Percentiles rank a stretch among this genome's conserved stretches.
phyloP scores from a whole-genome alignment of 257 asterid species.

The Primulina tabacum region DNA sequence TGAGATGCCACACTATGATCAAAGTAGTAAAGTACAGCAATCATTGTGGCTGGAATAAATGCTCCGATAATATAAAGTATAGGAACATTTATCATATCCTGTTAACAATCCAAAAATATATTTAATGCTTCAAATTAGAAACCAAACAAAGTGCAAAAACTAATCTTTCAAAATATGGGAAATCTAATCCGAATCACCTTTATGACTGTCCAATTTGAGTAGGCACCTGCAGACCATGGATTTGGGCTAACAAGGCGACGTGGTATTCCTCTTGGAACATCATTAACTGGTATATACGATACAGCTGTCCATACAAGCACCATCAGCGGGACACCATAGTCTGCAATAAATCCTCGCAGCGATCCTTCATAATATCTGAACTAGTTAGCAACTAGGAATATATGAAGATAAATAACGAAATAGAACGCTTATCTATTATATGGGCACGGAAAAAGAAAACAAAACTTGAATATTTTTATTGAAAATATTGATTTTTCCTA shows the following conservation, averaged over 20 bases:
- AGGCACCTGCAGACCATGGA: conserved; percentile 99
- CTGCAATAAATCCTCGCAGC: conserved; percentile 87
- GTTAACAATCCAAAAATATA: conserved; percentile 24
- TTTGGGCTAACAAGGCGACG: conserved; percentile 94
- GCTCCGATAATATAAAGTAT: conserved; percentile 82
- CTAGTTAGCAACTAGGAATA: conserved; percentile 19
- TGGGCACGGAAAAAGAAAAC: background rate
- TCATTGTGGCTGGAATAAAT: conserved; percentile 94
- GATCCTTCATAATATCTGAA: conserved; percentile 51
- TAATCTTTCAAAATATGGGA: conserved; percentile 5
- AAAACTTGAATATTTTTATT: background rate
- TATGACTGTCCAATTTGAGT: conserved; percentile 87
- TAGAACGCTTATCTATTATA: background rate
- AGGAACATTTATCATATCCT: conserved; percentile 95
- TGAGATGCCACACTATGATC: conserved; percentile 99
- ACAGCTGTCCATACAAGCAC: conserved; percentile 89
- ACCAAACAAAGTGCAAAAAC: conserved; percentile 2
- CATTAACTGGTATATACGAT: conserved; percentile 69
- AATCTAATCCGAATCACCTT: conserved; percentile 50
- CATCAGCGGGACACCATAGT: conserved; percentile 96
- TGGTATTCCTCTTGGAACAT: conserved; percentile 82
- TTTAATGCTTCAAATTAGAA: conserved; percentile 3
- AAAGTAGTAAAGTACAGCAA: conserved; percentile 96
- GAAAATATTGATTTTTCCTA: background rate
- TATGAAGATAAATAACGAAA: background rate